These are phyloP conservation scores for Paspalum notatum DNA, from an alignment of 176 grass and related monocot genomes.

Conservation along the genomic window DNA sequence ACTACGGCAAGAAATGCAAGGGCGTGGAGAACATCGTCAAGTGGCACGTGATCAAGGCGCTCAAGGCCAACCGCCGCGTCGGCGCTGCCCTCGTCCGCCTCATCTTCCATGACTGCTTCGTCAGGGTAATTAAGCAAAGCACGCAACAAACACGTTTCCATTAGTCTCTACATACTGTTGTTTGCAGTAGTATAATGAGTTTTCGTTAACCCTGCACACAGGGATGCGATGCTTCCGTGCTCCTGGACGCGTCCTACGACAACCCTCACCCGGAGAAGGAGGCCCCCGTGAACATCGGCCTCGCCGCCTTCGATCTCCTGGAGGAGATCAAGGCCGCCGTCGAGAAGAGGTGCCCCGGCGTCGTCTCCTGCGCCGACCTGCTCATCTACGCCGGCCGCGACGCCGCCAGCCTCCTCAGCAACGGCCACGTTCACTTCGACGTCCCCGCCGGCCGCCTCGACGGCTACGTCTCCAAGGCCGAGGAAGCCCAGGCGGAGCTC, in stretches of 20 bases:
- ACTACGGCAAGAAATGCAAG: slow-evolving; percentile 51
- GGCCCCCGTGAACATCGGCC: slow-evolving; percentile 48
- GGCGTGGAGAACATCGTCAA: slow-evolving; percentile 47
- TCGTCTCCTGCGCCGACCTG: slow-evolving; percentile 74
- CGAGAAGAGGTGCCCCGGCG: slow-evolving; percentile 51
- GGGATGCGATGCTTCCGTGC: slow-evolving; percentile 67
- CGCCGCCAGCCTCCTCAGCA: slow-evolving; percentile 50
- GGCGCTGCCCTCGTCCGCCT: slow-evolving; percentile 63
- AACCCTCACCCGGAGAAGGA: slow-evolving; percentile 61
- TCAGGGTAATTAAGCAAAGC: slow-evolving; percentile 45
- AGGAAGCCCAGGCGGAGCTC: slow-evolving; percentile 53
- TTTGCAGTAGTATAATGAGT: neutral
- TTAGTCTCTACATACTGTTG: too few relatives aligned
- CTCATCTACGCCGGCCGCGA: slow-evolving; percentile 64
- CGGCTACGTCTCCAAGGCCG: slow-evolving; percentile 47
- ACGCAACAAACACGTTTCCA: neutral
- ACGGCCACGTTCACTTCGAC: slow-evolving; percentile 46
- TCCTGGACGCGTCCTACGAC: slow-evolving; percentile 39
- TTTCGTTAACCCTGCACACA: slow-evolving; percentile 2
- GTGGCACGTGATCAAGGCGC: slow-evolving; percentile 39
- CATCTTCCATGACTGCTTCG: slow-evolving; percentile 74
- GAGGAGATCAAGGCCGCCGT: slow-evolving; percentile 59
- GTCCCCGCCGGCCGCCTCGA: slow-evolving; percentile 67
- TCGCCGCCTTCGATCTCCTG: slow-evolving; percentile 58
- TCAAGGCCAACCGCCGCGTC: slow-evolving; percentile 52